A percentile compares a stretch with the other conserved stretches of the same genome.
Evolutionary conservation across 2,329 filamentous ascomycete species (phyloP).

Genomic region (Aureobasidium melanogenum): DNA sequence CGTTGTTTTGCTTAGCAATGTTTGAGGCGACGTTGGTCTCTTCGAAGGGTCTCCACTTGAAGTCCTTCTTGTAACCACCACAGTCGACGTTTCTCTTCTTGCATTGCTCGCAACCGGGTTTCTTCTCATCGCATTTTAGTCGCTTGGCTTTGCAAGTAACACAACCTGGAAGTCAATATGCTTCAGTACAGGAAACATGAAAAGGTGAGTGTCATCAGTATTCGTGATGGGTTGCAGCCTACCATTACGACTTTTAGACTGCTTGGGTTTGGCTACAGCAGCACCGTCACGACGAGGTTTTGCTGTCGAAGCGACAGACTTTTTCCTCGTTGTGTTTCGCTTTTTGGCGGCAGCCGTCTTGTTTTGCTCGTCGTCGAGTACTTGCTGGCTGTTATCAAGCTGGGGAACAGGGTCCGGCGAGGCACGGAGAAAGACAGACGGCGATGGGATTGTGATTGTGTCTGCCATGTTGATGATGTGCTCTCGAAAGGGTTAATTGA

Average conservation of each 20-base stretch:
- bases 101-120: constrained; percentile 60
- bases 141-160: constrained; percentile 65
- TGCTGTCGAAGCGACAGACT: constrained; percentile 17
- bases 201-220: not conserved
- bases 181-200: constrained; percentile 14
- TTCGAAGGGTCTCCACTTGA: constrained; percentile 65
- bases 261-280: constrained; percentile 52
- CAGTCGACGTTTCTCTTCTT: constrained; percentile 55
- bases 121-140: constrained; percentile 65
- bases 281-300: constrained; percentile 22
- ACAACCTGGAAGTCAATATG: constrained; percentile 45
- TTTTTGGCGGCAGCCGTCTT: constrained; percentile 14
- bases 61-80: constrained; percentile 66
- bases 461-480: constrained; percentile 36
- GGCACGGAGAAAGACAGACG: constrained; percentile 44
- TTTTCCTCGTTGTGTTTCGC: constrained; percentile 16
- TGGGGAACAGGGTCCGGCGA: constrained; percentile 20
- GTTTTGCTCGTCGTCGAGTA: constrained; percentile 20
- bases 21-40: constrained; percentile 49
- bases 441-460: constrained; percentile 52
- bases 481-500: constrained; percentile 1
- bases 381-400: constrained; percentile 19
- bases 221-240: constrained; percentile 20
- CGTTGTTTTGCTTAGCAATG: constrained; percentile 38
- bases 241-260: constrained; percentile 70